Percentiles rank a stretch among this genome's conserved stretches.
Conservation (phyloP, 257 asterid genomes). For the Solanum chaucha region DNA sequence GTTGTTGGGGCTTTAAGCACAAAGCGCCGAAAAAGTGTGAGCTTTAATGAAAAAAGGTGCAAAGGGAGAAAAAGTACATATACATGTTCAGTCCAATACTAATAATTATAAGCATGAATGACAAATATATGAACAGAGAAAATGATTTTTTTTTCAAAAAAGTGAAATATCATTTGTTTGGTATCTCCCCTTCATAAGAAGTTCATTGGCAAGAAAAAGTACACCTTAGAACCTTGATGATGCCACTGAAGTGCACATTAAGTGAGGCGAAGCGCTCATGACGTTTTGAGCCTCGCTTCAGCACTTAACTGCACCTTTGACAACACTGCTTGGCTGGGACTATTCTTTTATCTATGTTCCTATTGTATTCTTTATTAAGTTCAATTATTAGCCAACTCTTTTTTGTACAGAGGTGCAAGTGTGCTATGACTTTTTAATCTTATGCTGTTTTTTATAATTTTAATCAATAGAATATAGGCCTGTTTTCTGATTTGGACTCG, state of each 20-base stretch:
- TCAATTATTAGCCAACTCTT: neutral
- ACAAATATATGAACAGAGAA: neutral
- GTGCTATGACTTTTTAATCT: neutral
- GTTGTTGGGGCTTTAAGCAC: neutral
- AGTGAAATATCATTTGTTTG: neutral
- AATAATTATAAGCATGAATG: neutral
- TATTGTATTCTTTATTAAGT: neutral
- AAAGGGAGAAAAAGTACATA: neutral
- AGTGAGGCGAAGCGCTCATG: neutral
- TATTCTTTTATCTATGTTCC: neutral
- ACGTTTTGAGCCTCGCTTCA: neutral
- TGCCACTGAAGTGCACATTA: neutral
- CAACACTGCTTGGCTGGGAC: neutral
- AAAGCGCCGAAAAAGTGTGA: neutral
- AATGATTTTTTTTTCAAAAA: neutral
- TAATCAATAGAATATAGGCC: neutral
- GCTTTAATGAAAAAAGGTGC: neutral
- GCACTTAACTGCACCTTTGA: neutral
- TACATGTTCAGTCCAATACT: neutral
- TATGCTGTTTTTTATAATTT: neutral
- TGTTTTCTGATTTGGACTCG: neutral
- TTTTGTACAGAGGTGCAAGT: neutral
- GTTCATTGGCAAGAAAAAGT: neutral
- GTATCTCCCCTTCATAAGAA: neutral
- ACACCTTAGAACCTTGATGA: neutral